Conservation (phyloP, 805 yeast species). For the Metschnikowia shivogae region DNA sequence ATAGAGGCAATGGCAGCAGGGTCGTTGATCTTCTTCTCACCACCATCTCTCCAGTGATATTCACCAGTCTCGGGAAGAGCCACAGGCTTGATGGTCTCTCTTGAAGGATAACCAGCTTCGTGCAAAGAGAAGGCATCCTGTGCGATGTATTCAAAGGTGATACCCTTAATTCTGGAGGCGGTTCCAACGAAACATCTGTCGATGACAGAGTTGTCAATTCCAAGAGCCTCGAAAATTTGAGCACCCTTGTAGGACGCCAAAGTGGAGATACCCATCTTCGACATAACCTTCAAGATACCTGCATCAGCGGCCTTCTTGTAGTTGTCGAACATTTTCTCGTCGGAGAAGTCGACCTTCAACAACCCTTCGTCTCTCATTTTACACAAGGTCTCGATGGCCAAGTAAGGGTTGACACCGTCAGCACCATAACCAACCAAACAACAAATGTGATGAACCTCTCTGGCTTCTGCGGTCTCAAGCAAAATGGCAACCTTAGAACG, state of each 20-base stretch:
- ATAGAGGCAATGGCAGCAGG: conserved; percentile 92
- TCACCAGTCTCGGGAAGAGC: conserved; percentile 94
- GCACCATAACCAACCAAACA: conserved; percentile 95
- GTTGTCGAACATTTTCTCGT: conserved; percentile 63
- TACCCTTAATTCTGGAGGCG: conserved; percentile 93
- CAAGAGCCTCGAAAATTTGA: conserved; percentile 95
- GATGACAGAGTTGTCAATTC: conserved; percentile 91
- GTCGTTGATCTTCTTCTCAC: conserved; percentile 90
- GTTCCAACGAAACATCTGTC: conserved; percentile 97
- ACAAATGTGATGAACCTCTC: conserved; percentile 96
- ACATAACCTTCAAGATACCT: conserved; percentile 95
- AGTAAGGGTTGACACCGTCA: conserved; percentile 91
- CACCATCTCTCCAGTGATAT: conserved; percentile 98
- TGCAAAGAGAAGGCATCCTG: conserved; percentile 95
- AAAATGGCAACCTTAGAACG: conserved; percentile 92
- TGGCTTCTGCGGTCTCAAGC: conserved; percentile 93
- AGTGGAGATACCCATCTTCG: conserved; percentile 98
- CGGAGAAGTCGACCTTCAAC: conserved; percentile 51
- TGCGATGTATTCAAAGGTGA: conserved; percentile 91
- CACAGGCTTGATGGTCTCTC: conserved; percentile 64
- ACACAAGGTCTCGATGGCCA: conserved; percentile 83
- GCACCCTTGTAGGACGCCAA: conserved; percentile 99
- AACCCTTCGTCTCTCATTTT: conserved; percentile 81
- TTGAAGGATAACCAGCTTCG: conserved; percentile 83
- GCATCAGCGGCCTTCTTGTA: conserved; percentile 83